Percentiles rank a stretch among this genome's conserved stretches.
These are phyloP conservation scores for Taphrina pruni DNA, from an alignment of 1,139 yeast species.

Conservation along the genomic window DNA sequence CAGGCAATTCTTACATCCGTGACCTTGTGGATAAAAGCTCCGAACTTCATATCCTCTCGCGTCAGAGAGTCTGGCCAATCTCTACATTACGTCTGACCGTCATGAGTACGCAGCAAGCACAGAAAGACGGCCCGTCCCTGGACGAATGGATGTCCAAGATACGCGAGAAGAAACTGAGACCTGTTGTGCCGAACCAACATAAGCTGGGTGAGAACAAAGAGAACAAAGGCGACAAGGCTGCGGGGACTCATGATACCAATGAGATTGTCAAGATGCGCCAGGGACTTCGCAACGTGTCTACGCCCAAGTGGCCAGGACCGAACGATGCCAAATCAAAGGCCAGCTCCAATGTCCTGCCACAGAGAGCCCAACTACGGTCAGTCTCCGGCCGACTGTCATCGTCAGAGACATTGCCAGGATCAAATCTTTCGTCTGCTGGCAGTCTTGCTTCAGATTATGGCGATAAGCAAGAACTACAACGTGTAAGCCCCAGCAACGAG, in stretches of 20 bases:
- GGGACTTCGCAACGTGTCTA: slow-evolving; percentile 28
- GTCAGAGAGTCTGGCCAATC: neutral
- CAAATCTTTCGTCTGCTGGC: neutral
- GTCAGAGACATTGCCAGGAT: neutral
- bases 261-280: slow-evolving; percentile 33
- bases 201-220: slow-evolving; percentile 4
- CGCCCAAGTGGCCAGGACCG: slow-evolving; percentile 30
- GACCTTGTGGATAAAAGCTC: no score
- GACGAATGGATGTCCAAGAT: slow-evolving; percentile 40
- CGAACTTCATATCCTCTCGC: no score
- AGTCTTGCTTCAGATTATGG: neutral
- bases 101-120: neutral
- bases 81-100: no score
- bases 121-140: slow-evolving; percentile 15
- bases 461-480: neutral
- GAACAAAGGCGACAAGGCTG: slow-evolving; percentile 1
- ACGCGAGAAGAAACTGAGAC: slow-evolving; percentile 32
- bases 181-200: slow-evolving; percentile 37
- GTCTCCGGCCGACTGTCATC: slow-evolving; percentile 10
- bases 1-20: no score
- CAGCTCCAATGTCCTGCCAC: slow-evolving; percentile 14
- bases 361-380: slow-evolving; percentile 16
- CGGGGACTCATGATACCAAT: slow-evolving; percentile 12
- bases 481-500: neutral
- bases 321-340: slow-evolving; percentile 15